Evolutionary conservation across 495 filamentous ascomycete genomes (phyloP), one percentile per base, ranked within the genome.

Genomic region (Aspergillus ellipticus): DNA sequence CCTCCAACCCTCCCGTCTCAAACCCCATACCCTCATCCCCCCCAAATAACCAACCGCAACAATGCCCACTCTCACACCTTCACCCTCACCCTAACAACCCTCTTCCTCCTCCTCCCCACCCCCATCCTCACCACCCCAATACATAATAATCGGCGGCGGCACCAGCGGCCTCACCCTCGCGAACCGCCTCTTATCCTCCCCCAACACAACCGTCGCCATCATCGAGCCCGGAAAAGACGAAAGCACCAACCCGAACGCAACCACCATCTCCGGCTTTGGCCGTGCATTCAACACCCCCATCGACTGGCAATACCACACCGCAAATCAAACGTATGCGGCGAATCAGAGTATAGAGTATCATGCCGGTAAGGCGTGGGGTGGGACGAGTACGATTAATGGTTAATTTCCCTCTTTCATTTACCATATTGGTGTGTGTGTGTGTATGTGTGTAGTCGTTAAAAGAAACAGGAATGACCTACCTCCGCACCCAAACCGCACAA

Each of bases 321-420:
- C 67, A 22, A 59, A 70, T 11, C 79, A 83, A 60, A 61, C 48
- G 15, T 73, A 71, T 41, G 71, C 68, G 0, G 63, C 52, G 11
- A 71, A 72, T 11, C 69, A 80, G 29, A 59, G 59, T n/a, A 72
- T 74, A 52, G 43, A 20, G 43, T 47, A 47, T 47, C 65, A 71
- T 31, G 66, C 74, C 46, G 79, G 79, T 4, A 81, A 76, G 49
- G 74, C 75, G 2, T 64, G 82, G 1, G 81, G 78, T 15, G 81
- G 81, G 0, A 75, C 76, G 11, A 81, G 76, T 60, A 70, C 71
- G 15, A 78, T 80, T 50, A 82, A 82, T 53, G 79, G 76, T 73
- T 66, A 33, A 55, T 31, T 31, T 10, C 29, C 10, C 1, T 20
- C 41, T 20, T 13, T 16, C 41, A 42, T 42, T 42, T 13, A 42